Conservation (phyloP, 129 eudicot species). For the Apium graveolens region DNA sequence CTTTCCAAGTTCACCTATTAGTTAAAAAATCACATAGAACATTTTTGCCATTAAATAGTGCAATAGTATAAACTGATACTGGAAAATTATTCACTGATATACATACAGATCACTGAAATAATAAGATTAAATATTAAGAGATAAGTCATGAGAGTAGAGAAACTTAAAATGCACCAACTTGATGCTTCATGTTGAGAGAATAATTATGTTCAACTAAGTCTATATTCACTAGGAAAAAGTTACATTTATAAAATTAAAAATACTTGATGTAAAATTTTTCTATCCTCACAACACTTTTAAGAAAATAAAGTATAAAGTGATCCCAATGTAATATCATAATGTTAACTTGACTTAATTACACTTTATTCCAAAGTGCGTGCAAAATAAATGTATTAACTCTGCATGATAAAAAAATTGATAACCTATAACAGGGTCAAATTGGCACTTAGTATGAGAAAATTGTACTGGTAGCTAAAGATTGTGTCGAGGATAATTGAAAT, state of each 20-base stretch:
- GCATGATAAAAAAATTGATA: neutral
- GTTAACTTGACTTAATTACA: neutral
- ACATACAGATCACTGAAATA: neutral
- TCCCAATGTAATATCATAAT: neutral
- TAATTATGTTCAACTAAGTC: neutral
- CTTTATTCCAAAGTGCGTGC: neutral
- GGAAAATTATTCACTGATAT: neutral
- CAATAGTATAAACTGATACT: neutral
- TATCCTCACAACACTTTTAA: neutral
- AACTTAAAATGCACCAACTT: neutral
- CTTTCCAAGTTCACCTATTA: conserved; percentile 89
- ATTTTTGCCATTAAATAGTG: neutral
- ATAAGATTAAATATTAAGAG: neutral
- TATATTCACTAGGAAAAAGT: neutral
- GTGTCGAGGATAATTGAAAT: neutral
- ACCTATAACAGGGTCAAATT: neutral
- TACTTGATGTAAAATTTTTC: neutral
- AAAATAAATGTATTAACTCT: neutral
- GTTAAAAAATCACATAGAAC: conserved; percentile 1
- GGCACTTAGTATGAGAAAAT: neutral
- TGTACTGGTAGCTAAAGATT: neutral
- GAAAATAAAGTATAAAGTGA: neutral
- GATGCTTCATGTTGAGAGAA: neutral
- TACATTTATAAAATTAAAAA: neutral
- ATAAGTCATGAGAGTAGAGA: neutral